Percentiles rank a stretch among this genome's conserved stretches.
Conservation (phyloP, 2,329 filamentous ascomycete genomes). For the Bisporella sp. region DNA sequence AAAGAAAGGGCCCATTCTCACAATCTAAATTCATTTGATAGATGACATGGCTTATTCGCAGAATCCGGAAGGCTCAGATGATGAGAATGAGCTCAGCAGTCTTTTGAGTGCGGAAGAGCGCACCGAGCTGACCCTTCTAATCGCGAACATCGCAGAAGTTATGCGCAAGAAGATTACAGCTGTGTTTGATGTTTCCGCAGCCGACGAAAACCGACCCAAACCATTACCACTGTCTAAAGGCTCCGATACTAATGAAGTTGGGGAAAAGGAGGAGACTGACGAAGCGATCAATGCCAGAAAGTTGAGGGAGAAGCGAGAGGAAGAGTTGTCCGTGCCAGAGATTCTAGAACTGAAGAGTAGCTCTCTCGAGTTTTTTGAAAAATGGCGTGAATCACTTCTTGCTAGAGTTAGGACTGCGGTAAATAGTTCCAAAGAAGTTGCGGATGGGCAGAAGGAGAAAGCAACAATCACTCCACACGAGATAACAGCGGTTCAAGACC, state of each 20-base stretch:
- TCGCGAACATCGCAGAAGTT: constrained; percentile 45
- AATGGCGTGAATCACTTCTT: constrained; percentile 70
- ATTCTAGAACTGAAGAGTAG: constrained; percentile 63
- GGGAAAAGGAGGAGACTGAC: constrained; percentile 22
- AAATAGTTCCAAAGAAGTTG: constrained; percentile 41
- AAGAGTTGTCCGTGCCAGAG: constrained; percentile 41
- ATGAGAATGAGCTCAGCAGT: constrained; percentile 22
- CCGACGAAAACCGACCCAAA: constrained; percentile 19
- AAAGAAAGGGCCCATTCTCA: no score
- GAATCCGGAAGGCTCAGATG: neutral
- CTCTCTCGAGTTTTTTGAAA: constrained; percentile 64
- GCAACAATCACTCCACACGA: constrained; percentile 7
- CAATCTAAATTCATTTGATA: no score
- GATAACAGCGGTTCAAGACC: neutral
- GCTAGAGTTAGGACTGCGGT: constrained; percentile 65
- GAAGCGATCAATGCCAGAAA: constrained; percentile 26
- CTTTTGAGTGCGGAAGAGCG: constrained; percentile 25
- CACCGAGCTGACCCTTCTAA: constrained; percentile 42
- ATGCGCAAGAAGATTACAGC: constrained; percentile 46
- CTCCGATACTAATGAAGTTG: constrained; percentile 26
- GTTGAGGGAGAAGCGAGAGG: constrained; percentile 31
- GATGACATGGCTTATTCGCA: no score
- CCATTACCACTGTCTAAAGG: constrained; percentile 29
- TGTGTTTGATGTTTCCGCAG: constrained; percentile 38
- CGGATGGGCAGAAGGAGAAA: constrained; percentile 22